Conservation (phyloP, 1,284 basidiomycete species). For the Mycena sp. region DNA sequence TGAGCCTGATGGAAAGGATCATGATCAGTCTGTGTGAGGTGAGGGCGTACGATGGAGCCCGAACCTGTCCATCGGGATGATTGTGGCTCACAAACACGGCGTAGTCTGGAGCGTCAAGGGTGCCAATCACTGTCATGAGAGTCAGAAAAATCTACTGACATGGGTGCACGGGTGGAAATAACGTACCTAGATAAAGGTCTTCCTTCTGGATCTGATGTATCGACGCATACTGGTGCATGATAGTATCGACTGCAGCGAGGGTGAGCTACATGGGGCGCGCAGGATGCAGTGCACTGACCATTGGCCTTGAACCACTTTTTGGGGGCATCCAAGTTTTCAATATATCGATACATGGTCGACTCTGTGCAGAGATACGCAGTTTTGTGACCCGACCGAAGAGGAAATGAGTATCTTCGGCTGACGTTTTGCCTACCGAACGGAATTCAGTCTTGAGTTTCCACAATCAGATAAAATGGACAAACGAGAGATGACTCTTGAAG, state of each 20-base stretch:
- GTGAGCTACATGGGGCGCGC: too few species aligned
- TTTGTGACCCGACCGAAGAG: constrained; percentile 65
- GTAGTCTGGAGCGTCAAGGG: constrained; percentile 68
- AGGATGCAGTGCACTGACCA: too few species aligned
- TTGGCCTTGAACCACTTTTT: constrained; percentile 73
- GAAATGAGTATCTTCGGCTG: constrained; percentile 61
- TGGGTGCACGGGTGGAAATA: not conserved
- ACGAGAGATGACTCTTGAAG: too few species aligned
- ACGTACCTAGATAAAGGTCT: constrained; percentile 69
- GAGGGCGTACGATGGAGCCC: constrained; percentile 29
- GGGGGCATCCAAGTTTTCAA: constrained; percentile 63
- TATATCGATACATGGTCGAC: constrained; percentile 66
- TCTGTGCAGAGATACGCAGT: constrained; percentile 69
- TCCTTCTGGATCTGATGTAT: constrained; percentile 65
- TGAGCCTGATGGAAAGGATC: constrained; percentile 47
- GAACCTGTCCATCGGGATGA: constrained; percentile 60
- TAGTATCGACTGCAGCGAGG: too few species aligned
- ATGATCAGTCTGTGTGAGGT: not conserved
- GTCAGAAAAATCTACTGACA: not conserved
- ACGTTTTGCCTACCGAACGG: constrained; percentile 56
- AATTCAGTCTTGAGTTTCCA: too few species aligned
- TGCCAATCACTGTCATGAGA: constrained; percentile 66
- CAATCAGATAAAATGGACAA: too few species aligned
- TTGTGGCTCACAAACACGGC: constrained; percentile 69
- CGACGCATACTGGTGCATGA: constrained; percentile 62